Evolutionary conservation across 768 basidiomycete genomes (phyloP).

Genomic region (Phlebiopsis flavidoalba): DNA sequence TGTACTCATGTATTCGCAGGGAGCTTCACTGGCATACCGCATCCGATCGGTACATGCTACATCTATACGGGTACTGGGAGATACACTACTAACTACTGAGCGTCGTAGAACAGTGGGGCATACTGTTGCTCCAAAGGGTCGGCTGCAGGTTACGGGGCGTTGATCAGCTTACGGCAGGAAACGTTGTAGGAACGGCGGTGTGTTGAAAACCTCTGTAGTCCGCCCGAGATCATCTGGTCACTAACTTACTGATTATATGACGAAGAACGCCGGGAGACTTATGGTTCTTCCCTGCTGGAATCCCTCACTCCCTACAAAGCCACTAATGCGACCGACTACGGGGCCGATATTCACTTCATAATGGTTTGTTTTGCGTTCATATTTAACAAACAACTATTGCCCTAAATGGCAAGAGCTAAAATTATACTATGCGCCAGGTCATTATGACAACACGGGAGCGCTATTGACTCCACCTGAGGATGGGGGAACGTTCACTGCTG

Average conservation of each 20-base stretch:
- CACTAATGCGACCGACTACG: conserved; percentile 23
- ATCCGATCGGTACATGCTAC: conserved; percentile 22
- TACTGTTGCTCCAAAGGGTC: conserved; percentile 6
- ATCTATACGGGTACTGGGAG: conserved; percentile 20
- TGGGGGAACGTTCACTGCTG: conserved; percentile 28
- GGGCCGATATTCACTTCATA: conserved; percentile 22
- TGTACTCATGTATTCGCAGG: neutral
- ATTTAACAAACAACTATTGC: too few relatives aligned
- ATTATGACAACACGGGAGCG: too few relatives aligned
- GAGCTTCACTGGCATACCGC: conserved; percentile 28
- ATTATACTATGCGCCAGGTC: too few relatives aligned
- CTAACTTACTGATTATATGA: neutral
- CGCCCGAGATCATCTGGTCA: neutral
- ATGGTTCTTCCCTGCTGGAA: conserved; percentile 14
- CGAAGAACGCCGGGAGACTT: conserved; percentile 11
- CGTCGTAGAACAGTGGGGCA: neutral
- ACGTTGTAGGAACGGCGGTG: conserved; percentile 48
- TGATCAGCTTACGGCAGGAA: conserved; percentile 41
- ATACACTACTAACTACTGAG: neutral
- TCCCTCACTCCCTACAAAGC: conserved; percentile 13
- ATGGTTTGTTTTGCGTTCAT: conserved; percentile 15
- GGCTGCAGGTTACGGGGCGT: conserved; percentile 29
- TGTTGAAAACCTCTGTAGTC: neutral
- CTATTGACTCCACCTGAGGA: conserved; percentile 25
- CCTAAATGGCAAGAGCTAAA: too few relatives aligned